Conservation (phyloP, 2,329 filamentous ascomycete genomes). For the Domatiomyces catenatus region DNA sequence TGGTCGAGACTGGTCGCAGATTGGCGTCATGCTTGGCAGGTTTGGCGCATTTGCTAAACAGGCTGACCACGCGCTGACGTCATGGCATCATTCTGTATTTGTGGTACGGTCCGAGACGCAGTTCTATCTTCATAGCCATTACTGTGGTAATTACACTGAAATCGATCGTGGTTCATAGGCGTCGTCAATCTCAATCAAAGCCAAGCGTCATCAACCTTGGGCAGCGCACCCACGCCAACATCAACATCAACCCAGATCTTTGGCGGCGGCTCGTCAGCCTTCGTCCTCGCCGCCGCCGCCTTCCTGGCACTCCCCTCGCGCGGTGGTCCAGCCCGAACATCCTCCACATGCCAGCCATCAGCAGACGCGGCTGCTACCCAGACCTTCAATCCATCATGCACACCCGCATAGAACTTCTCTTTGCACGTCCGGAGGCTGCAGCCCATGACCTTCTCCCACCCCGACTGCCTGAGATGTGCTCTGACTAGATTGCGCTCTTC, state of each 20-base stretch:
- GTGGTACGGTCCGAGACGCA: neutral
- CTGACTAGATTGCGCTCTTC: conserved; percentile 63
- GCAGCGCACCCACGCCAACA: conserved; percentile 19
- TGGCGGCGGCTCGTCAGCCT: conserved; percentile 37
- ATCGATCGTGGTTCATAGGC: neutral
- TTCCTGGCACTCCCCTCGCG: conserved; percentile 27
- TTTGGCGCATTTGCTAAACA: neutral
- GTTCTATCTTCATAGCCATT: neutral
- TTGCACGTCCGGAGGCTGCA: conserved; percentile 78
- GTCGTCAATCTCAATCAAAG: conserved; percentile 1
- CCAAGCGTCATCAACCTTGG: conserved; percentile 13
- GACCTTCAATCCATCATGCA: conserved; percentile 74
- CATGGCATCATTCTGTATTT: neutral
- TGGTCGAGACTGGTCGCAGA: neutral
- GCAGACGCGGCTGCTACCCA: conserved; percentile 80
- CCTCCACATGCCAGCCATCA: conserved; percentile 72
- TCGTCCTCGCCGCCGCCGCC: conserved; percentile 38
- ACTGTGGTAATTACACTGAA: neutral
- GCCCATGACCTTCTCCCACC: conserved; percentile 83
- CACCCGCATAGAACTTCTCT: conserved; percentile 87
- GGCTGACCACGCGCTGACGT: neutral
- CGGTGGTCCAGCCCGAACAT: conserved; percentile 47
- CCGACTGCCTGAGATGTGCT: conserved; percentile 62
- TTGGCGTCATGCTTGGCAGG: neutral
- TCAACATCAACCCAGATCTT: conserved; percentile 39